These are phyloP conservation scores for Septoria petroselini DNA, from an alignment of 2,329 filamentous ascomycete species.

Conservation along the genomic window DNA sequence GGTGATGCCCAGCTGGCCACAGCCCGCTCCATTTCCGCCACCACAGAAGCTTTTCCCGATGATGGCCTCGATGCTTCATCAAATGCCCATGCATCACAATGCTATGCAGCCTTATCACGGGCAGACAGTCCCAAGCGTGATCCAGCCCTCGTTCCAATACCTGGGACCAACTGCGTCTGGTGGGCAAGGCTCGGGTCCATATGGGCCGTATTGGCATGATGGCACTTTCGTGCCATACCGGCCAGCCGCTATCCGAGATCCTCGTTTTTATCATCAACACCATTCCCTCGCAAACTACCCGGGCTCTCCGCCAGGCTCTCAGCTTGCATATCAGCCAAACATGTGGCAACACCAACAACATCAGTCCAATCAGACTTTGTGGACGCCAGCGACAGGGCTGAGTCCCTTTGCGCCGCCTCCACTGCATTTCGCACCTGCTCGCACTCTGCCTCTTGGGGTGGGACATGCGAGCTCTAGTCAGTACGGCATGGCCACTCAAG, in stretches of 20 bases:
- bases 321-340: slow-evolving; percentile 22
- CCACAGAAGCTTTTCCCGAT: slow-evolving; percentile 41
- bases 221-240: slow-evolving; percentile 60
- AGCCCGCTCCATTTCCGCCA: slow-evolving; percentile 23
- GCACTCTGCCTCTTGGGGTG: background rate
- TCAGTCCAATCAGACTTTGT: slow-evolving; percentile 15
- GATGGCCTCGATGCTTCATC: slow-evolving; percentile 61
- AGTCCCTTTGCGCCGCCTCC: slow-evolving; percentile 20
- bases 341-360: slow-evolving; percentile 27
- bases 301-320: slow-evolving; percentile 23
- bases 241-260: slow-evolving; percentile 56
- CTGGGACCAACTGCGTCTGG: slow-evolving; percentile 59
- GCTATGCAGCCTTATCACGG: slow-evolving; percentile 37
- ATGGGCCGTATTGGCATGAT: slow-evolving; percentile 63
- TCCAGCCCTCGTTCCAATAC: slow-evolving; percentile 59
- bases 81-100: slow-evolving; percentile 48
- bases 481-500: slow-evolving; percentile 3
- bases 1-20: background rate
- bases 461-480: slow-evolving; percentile 2
- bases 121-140: slow-evolving; percentile 56
- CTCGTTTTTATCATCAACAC: slow-evolving; percentile 43
- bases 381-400: slow-evolving; percentile 11
- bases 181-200: slow-evolving; percentile 54
- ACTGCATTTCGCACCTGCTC: slow-evolving; percentile 3
- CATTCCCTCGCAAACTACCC: slow-evolving; percentile 23